A percentile compares a stretch with the other conserved stretches of the same genome.
Conservation (phyloP, 2,329 filamentous ascomycete species). For the Fonsecaea monophora region DNA sequence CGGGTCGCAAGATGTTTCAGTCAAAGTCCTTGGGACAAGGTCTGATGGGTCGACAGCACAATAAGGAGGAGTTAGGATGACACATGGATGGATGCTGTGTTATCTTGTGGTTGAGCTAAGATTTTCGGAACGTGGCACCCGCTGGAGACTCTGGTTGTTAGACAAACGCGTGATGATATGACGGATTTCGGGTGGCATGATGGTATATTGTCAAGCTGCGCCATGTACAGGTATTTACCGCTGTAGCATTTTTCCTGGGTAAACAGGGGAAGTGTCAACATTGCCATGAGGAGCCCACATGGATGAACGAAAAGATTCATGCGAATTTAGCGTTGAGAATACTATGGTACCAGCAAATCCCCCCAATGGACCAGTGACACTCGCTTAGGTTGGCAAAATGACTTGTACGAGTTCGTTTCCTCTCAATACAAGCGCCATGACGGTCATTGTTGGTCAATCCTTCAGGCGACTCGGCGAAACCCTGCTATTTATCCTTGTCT, state of each 20-base stretch:
- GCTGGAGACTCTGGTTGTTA: background rate
- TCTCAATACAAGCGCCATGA: background rate
- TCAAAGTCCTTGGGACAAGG: background rate
- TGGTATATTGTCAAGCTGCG: background rate
- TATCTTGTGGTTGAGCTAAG: background rate
- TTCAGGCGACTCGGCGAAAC: background rate
- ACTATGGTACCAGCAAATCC: background rate
- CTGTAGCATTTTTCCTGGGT: background rate
- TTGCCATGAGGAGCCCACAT: too few relatives aligned
- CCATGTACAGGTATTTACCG: background rate
- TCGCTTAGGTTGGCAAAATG: background rate
- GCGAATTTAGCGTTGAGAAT: background rate
- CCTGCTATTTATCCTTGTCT: background rate
- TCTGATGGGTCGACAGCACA: background rate
- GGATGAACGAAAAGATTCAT: background rate
- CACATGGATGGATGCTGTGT: background rate
- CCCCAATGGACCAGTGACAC: background rate
- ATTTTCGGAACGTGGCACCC: slow-evolving; percentile 1
- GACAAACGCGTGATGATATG: background rate
- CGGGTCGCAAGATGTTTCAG: slow-evolving; percentile 8
- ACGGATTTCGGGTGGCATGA: background rate
- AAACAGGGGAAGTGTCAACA: background rate
- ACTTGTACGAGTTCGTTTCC: too few relatives aligned
- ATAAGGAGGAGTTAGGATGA: background rate
- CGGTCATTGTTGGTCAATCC: too few relatives aligned